Evolutionary conservation across 164 flowering plant genomes (phyloP), one percentile per base, ranked within the genome.

Genomic region (Taxillus chinensis): DNA sequence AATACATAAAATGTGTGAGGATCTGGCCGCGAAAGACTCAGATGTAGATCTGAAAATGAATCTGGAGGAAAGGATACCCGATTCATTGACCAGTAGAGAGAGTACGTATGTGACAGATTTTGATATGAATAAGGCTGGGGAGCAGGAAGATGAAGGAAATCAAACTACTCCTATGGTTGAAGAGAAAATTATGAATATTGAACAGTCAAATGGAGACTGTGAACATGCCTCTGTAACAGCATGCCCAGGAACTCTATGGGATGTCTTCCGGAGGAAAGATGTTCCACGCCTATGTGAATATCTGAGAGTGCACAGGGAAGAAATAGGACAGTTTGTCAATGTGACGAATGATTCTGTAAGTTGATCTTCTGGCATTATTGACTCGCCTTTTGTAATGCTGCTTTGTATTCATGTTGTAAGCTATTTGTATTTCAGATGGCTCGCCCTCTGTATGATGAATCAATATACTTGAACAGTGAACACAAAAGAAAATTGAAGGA

Each of bases 191-290:
- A 61, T 62, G 10, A 59, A 69, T 60, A 49, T 70, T 61, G 78
- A 67, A 57, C 66, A 58, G 17, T 51, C 57, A 52, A 65, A 64
- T 41, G 52, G 43, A 63, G 73, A 62, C 41, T 46, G 55, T 63
- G 77, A 46, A 39, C 68, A 61, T 46, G 12, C 43, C 40, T 43
- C 68, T 7, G 72, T 57, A 55, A 72, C 73, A 48, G 60, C 74
- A 61, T 61, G 37, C 60, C 74, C 83, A 15, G 96, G 90, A 68
- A 86, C 80, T 60, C 61, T 71, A 64, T 93, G 96, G 97, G 95
- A 91, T 75, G 78, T 93, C 61, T 93, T 90, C 59, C 86, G 90
- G 11, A 77, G 89, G 51, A 77, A 84, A 77, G 99, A 93, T 80
- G 83, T 80, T 67, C 84, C 89, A 54, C 87, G 80, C 72, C 64